Percentiles rank a stretch among this genome's conserved stretches.
Evolutionary conservation across 352 stramenopile genomes (phyloP).

Genomic region (Pythium biforme): DNA sequence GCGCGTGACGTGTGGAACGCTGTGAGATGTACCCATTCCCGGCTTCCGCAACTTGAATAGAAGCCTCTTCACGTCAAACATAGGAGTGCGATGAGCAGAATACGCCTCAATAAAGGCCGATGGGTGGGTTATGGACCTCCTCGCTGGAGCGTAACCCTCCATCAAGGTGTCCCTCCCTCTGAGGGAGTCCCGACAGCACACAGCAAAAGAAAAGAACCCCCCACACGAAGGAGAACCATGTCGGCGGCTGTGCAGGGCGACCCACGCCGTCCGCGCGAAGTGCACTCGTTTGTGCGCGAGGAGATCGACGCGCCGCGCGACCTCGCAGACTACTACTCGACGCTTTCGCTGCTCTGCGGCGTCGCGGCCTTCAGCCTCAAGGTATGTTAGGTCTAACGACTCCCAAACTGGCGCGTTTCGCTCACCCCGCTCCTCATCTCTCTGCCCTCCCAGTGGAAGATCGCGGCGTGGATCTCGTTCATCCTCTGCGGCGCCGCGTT

Average conservation of each 20-base stretch:
- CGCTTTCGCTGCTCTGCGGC: constrained; percentile 58
- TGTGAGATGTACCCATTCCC: neutral
- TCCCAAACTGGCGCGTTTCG: neutral
- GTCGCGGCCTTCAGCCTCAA: constrained; percentile 63
- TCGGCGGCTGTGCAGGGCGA: constrained; percentile 36
- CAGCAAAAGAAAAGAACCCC: neutral
- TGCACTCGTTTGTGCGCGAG: constrained; percentile 73
- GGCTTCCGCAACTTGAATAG: neutral
- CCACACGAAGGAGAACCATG: constrained; percentile 11
- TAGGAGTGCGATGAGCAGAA: neutral
- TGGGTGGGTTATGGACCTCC: constrained; percentile 4
- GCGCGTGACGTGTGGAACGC: constrained; percentile 9
- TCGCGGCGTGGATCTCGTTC: constrained; percentile 62
- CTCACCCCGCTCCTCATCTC: neutral
- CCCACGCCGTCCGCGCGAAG: constrained; percentile 54
- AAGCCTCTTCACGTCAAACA: neutral
- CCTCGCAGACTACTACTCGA: constrained; percentile 57
- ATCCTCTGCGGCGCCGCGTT: constrained; percentile 67
- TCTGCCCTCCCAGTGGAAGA: constrained; percentile 60
- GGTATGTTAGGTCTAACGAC: constrained; percentile 27
- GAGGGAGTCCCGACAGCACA: too few relatives aligned
- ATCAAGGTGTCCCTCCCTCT: neutral
- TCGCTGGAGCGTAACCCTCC: neutral
- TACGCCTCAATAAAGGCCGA: neutral
- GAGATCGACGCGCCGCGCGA: constrained; percentile 31